phyloP scores from a whole-genome alignment of 1,284 basidiomycete genomes.

The Schizopora paradoxa region DNA sequence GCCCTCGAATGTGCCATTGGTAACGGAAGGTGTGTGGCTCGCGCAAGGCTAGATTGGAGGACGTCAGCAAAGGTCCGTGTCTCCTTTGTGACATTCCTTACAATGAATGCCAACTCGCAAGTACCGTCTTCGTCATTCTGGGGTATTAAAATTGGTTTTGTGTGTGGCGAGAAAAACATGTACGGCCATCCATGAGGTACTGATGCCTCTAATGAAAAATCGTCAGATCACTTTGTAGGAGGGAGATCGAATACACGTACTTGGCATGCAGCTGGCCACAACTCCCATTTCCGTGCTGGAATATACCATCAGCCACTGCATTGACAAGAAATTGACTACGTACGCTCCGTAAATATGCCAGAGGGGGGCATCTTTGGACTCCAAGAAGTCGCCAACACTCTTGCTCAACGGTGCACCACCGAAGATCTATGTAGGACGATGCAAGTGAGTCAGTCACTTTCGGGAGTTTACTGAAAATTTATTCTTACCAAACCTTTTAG shows the following conservation, averaged over 20 bases:
- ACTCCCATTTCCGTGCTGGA: slow-evolving; percentile 5
- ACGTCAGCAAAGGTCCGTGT: not conserved
- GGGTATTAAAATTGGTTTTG: not conserved
- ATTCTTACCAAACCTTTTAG: slow-evolving; percentile 6
- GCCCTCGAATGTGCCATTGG: slow-evolving; percentile 17
- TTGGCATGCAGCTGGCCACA: slow-evolving; percentile 7
- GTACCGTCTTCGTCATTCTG: slow-evolving; percentile 2
- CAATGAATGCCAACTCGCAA: not conserved
- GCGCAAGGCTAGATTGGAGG: not conserved
- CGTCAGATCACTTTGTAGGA: not conserved
- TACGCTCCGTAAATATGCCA: slow-evolving; percentile 10
- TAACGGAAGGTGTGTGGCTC: slow-evolving; percentile 6
- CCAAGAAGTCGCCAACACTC: slow-evolving; percentile 4
- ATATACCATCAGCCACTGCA: not conserved
- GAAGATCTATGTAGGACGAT: not conserved
- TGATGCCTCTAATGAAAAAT: not conserved
- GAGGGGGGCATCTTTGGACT: not conserved
- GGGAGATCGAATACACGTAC: not conserved
- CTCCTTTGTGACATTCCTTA: not conserved
- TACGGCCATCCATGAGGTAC: slow-evolving; percentile 6
- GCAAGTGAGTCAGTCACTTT: not conserved
- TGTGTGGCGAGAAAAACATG: slow-evolving; percentile 5
- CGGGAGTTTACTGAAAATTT: not conserved
- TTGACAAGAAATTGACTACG: not conserved
- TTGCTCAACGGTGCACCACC: slow-evolving; percentile 8